A percentile compares a stretch with the other conserved stretches of the same genome.
phyloP scores from a whole-genome alignment of 2,329 filamentous ascomycete species.

The Arthroderma uncinatum region DNA sequence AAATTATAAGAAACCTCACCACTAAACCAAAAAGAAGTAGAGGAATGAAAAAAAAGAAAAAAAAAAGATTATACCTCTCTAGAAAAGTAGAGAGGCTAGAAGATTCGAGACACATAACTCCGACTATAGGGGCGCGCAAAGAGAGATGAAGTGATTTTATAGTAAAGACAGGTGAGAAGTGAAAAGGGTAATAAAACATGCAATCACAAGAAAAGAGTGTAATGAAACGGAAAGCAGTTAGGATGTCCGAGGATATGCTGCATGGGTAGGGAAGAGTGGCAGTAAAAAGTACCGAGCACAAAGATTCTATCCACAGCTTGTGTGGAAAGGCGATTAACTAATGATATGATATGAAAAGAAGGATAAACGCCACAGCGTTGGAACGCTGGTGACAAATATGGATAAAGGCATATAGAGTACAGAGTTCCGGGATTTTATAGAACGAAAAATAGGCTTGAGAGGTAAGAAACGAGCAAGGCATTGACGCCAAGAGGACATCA shows the following conservation, averaged over 20 bases:
- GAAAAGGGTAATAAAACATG: not conserved
- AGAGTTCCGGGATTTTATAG: not conserved
- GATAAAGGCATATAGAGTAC: not conserved
- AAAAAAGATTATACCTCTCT: not conserved
- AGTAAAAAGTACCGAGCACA: not conserved
- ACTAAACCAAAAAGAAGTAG: not conserved
- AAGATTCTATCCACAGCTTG: not conserved
- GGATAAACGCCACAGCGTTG: not conserved
- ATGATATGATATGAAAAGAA: not conserved
- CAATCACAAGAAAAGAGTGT: not conserved
- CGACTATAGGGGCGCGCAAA: not conserved
- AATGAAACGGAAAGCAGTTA: not conserved
- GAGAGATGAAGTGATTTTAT: not conserved
- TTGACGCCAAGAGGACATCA: not conserved
- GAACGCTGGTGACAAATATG: not conserved
- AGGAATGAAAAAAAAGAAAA: not conserved
- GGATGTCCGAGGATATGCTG: not conserved
- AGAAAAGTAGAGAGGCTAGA: conserved; percentile 2
- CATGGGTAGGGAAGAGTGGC: not conserved
- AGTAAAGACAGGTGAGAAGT: conserved; percentile 7
- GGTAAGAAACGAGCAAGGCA: not conserved
- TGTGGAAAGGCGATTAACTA: conserved; percentile 1
- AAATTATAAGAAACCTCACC: not conserved
- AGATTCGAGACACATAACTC: not conserved
- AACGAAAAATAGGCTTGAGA: not conserved